Evolutionary conservation across 2,329 filamentous ascomycete species (phyloP).

Genomic region (Cercospora janseana): DNA sequence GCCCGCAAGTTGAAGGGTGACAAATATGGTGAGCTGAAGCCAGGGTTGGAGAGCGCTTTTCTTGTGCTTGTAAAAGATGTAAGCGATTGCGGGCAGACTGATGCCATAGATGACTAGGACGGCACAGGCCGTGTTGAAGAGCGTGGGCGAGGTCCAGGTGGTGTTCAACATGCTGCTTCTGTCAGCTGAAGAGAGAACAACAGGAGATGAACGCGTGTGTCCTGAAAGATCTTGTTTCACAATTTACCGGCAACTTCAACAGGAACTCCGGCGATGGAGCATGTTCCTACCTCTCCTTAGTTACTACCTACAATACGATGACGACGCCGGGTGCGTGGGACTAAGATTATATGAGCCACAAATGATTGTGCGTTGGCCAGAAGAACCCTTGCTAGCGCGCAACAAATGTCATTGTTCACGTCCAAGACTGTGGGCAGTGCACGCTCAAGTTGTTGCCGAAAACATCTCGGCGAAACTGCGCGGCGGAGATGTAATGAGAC

Average conservation of each 20-base stretch:
- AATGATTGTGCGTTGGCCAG: neutral
- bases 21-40: conserved; percentile 11
- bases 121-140: conserved; percentile 3
- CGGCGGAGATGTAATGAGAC: neutral
- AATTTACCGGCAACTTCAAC: neutral
- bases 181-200: neutral
- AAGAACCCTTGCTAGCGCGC: conserved; percentile 1
- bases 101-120: conserved; percentile 9
- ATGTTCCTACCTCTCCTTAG: neutral
- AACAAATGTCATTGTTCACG: neutral
- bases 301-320: too few species aligned
- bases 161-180: neutral
- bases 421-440: conserved; percentile 1
- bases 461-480: conserved; percentile 12
- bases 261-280: neutral
- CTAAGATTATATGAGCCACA: too few species aligned
- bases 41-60: conserved; percentile 1
- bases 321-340: too few species aligned
- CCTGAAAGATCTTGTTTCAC: neutral
- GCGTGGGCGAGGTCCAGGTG: conserved; percentile 8
- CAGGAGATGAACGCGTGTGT: neutral
- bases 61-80: conserved; percentile 13
- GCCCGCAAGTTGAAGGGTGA: conserved; percentile 11
- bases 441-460: conserved; percentile 1
- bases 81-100: conserved; percentile 8